A percentile compares a stretch with the other conserved stretches of the same genome.
Conservation (phyloP, 2,329 filamentous ascomycete species). For the Colletotrichum higginsianum region DNA sequence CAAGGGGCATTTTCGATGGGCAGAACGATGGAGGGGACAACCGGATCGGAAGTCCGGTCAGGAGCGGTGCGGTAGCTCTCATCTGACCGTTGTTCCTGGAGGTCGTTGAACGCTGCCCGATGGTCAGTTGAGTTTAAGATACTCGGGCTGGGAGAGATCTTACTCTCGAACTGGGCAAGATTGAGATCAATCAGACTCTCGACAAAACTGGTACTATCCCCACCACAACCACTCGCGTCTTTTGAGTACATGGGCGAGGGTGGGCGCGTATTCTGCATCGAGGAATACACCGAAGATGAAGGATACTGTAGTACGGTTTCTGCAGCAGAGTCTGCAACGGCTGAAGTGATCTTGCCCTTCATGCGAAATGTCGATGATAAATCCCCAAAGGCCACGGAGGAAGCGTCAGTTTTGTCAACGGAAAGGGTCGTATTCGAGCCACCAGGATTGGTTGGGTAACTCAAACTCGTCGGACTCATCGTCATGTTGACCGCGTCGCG, state of each 20-base stretch:
- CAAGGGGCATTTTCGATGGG: slow-evolving; percentile 34
- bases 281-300: slow-evolving; percentile 40
- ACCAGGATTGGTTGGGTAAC: no score
- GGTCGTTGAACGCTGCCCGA: not conserved
- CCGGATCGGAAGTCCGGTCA: slow-evolving; percentile 33
- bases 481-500: not conserved
- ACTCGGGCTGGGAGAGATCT: slow-evolving; percentile 28
- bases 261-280: slow-evolving; percentile 23
- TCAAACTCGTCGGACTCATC: not conserved
- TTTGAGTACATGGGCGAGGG: slow-evolving; percentile 13
- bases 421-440: not conserved
- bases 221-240: slow-evolving; percentile 2
- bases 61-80: slow-evolving; percentile 48
- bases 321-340: not conserved
- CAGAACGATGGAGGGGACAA: not conserved
- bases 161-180: slow-evolving; percentile 54
- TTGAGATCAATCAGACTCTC: slow-evolving; percentile 54
- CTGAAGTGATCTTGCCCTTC: not conserved
- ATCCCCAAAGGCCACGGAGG: not conserved
- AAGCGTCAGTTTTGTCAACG: not conserved
- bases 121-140: not conserved
- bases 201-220: not conserved
- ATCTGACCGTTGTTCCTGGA: slow-evolving; percentile 42
- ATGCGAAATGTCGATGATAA: not conserved
- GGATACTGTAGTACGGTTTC: slow-evolving; percentile 4